Percentiles rank a stretch among this genome's conserved stretches.
phyloP scores from a whole-genome alignment of 805 yeast genomes.

The Komagataella pastoris region DNA sequence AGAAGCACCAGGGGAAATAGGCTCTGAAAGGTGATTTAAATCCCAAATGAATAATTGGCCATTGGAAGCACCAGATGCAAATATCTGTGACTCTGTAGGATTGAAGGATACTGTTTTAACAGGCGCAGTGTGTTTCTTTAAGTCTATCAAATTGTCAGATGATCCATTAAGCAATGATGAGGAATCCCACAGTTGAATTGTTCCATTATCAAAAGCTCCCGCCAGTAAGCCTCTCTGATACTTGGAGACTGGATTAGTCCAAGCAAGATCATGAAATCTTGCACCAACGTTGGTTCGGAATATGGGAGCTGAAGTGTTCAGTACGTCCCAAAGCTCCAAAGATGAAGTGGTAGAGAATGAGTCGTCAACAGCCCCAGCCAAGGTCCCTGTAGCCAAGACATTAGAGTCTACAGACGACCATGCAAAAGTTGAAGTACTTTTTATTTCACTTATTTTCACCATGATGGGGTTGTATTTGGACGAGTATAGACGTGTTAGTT shows the following conservation, averaged over 20 bases:
- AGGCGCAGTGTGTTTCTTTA: slow-evolving; percentile 50
- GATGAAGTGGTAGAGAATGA: slow-evolving; percentile 68
- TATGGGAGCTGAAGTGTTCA: slow-evolving; percentile 27
- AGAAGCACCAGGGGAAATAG: slow-evolving; percentile 58
- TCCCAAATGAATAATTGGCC: slow-evolving; percentile 93
- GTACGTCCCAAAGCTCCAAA: slow-evolving; percentile 71
- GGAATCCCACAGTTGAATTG: slow-evolving; percentile 68
- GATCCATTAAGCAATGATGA: slow-evolving; percentile 27
- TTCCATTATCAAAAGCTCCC: slow-evolving; percentile 82
- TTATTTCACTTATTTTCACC: slow-evolving; percentile 78
- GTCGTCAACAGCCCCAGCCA: slow-evolving; percentile 92
- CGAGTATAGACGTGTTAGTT: not conserved
- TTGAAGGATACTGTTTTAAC: slow-evolving; percentile 69
- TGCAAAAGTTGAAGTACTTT: slow-evolving; percentile 87
- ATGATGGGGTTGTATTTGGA: slow-evolving; percentile 15
- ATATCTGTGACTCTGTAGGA: slow-evolving; percentile 51
- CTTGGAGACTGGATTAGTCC: slow-evolving; percentile 51
- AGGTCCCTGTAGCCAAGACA: slow-evolving; percentile 76
- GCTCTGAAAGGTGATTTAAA: slow-evolving; percentile 43
- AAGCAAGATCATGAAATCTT: slow-evolving; percentile 68
- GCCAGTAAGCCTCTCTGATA: slow-evolving; percentile 51
- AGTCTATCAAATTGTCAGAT: slow-evolving; percentile 32
- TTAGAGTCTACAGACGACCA: slow-evolving; percentile 81
- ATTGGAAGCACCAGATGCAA: slow-evolving; percentile 80
- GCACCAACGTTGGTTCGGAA: slow-evolving; percentile 34